Percentiles rank a stretch among this genome's conserved stretches.
These are phyloP conservation scores for Mycena venus DNA, from an alignment of 768 basidiomycete species.

Conservation along the genomic window DNA sequence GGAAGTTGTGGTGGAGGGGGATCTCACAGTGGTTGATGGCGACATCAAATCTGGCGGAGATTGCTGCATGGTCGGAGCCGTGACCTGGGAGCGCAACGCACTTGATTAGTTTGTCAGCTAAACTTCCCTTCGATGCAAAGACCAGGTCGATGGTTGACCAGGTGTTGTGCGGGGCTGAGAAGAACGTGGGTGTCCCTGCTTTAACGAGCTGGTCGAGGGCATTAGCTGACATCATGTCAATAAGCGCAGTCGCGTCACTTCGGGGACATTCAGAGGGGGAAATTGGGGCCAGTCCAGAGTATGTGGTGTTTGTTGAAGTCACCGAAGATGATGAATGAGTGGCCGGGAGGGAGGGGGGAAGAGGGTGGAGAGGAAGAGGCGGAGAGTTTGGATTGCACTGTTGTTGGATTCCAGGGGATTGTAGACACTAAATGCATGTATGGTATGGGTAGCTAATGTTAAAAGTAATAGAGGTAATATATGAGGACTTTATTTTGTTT, in stretches of 20 bases:
- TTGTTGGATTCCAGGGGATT: not conserved
- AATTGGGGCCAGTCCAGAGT: conserved; percentile 7
- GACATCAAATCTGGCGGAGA: not conserved
- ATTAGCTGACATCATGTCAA: not conserved
- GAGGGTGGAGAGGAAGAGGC: not conserved
- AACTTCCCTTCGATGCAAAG: not conserved
- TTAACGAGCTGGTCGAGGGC: not conserved
- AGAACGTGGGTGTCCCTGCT: conserved; percentile 19
- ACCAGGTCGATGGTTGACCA: conserved; percentile 26
- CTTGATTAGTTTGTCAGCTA: conserved; percentile 4
- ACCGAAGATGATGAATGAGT: conserved; percentile 1
- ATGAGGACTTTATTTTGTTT: not conserved
- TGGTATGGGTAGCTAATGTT: not conserved
- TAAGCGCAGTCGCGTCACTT: not conserved
- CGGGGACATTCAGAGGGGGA: not conserved
- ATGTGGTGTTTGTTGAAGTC: conserved; percentile 30
- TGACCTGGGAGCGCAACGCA: conserved; percentile 2
- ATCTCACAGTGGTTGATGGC: not conserved
- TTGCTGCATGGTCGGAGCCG: conserved; percentile 19
- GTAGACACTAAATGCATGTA: conserved; percentile 4
- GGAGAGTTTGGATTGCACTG: not conserved
- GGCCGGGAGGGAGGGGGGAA: not conserved
- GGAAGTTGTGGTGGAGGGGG: not conserved
- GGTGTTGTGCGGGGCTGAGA: not conserved
- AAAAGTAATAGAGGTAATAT: conserved; percentile 4